Evolutionary conservation across 768 basidiomycete genomes (phyloP).

Genomic region (Pleurotus pulmonarius): DNA sequence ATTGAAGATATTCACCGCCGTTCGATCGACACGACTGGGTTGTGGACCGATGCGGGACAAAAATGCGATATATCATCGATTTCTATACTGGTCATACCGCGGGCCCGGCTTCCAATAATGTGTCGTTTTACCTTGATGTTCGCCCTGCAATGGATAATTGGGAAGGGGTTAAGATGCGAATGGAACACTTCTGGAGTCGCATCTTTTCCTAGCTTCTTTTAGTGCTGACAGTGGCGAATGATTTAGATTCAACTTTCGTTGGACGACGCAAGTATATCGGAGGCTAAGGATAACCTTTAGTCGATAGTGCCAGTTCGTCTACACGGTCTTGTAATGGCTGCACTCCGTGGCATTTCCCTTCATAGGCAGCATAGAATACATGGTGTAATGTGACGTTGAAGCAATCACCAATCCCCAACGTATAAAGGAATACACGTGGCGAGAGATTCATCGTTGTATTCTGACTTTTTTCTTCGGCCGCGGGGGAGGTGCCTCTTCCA

Average conservation of each 20-base stretch:
- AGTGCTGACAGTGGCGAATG: slow-evolving; percentile 4
- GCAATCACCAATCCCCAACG: too few relatives aligned
- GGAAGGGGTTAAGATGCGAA: slow-evolving; percentile 89
- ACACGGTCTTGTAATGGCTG: too few relatives aligned
- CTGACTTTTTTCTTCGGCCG: slow-evolving; percentile 53
- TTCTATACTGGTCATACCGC: slow-evolving; percentile 83
- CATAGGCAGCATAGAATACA: too few relatives aligned
- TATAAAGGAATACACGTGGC: too few relatives aligned
- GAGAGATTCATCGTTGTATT: slow-evolving; percentile 32
- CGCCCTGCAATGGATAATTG: slow-evolving; percentile 91
- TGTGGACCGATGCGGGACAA: slow-evolving; percentile 87
- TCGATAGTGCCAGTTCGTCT: too few relatives aligned
- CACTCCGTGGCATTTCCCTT: too few relatives aligned
- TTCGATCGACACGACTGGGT: slow-evolving; percentile 99
- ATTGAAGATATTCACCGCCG: slow-evolving; percentile 78
- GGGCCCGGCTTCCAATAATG: slow-evolving; percentile 33
- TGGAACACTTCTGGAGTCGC: slow-evolving; percentile 47
- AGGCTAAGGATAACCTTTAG: too few relatives aligned
- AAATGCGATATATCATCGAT: slow-evolving; percentile 93
- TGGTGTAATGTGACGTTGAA: too few relatives aligned
- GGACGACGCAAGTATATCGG: too few relatives aligned
- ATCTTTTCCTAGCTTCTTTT: neutral
- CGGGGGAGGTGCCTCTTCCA: slow-evolving; percentile 12
- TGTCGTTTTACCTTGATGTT: slow-evolving; percentile 92
- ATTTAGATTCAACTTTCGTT: neutral